These are phyloP conservation scores for Myxozyma geophila DNA, from an alignment of 805 yeast species.

Conservation along the genomic window DNA sequence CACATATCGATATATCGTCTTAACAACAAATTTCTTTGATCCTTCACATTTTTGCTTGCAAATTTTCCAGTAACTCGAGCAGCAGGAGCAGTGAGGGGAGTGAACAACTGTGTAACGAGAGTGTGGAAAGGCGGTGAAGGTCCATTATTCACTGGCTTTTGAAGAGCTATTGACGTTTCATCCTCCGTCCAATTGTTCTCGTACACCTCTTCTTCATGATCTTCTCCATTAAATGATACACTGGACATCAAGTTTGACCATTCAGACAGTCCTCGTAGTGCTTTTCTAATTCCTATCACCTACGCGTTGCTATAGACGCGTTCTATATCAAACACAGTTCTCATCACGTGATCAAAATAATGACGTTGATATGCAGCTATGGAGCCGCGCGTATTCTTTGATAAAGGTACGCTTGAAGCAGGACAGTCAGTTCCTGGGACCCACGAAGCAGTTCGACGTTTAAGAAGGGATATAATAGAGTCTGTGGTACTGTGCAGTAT, in stretches of 20 bases:
- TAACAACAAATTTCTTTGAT: conserved; percentile 44
- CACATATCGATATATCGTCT: conserved; percentile 54
- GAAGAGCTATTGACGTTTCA: conserved; percentile 2
- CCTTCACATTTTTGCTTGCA: conserved; percentile 15
- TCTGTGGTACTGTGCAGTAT: too few species aligned
- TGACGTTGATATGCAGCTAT: too few species aligned
- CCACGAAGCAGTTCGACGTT: too few species aligned
- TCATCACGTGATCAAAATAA: too few species aligned
- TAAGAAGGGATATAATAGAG: too few species aligned
- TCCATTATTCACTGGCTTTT: conserved; percentile 48
- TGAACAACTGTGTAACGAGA: conserved; percentile 51
- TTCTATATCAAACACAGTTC: too few species aligned
- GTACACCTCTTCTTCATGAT: neutral
- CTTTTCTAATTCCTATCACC: too few species aligned
- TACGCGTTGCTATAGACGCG: too few species aligned
- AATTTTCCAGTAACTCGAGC: conserved; percentile 13
- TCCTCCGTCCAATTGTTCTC: conserved; percentile 15
- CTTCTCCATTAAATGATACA: neutral
- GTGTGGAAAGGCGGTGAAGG: conserved; percentile 51
- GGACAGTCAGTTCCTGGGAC: too few species aligned
- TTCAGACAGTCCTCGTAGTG: too few species aligned
- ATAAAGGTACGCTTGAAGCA: too few species aligned
- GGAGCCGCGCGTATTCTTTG: too few species aligned
- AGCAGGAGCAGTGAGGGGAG: conserved; percentile 43
- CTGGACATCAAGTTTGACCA: conserved; percentile 1